These are phyloP conservation scores for Leucocoprinus birnbaumii DNA, from an alignment of 768 basidiomycete genomes.

Conservation along the genomic window DNA sequence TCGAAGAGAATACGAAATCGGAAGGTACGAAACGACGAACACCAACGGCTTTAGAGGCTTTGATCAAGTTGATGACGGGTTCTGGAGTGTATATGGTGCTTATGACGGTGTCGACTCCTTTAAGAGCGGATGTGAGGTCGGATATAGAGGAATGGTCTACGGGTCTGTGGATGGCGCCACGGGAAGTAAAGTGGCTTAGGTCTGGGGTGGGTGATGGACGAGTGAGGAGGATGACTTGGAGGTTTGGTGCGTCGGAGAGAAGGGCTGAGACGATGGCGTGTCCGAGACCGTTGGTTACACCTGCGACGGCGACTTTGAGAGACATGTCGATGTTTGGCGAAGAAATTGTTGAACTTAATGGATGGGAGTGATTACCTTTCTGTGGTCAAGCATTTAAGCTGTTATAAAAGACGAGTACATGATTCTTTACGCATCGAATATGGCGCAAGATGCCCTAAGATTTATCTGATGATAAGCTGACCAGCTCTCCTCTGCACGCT, in stretches of 20 bases:
- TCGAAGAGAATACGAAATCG: neutral
- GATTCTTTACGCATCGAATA: too few relatives aligned
- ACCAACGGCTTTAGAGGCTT: neutral
- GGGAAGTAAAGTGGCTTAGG: neutral
- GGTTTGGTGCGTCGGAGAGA: neutral
- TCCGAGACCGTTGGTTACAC: conserved; percentile 8
- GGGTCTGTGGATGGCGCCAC: neutral
- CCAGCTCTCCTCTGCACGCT: too few relatives aligned
- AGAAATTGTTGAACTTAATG: too few relatives aligned
- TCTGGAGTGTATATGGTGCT: neutral
- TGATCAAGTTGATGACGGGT: neutral
- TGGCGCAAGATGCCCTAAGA: too few relatives aligned
- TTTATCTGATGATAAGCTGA: too few relatives aligned
- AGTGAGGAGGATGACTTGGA: neutral
- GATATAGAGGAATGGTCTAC: neutral
- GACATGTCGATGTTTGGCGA: neutral
- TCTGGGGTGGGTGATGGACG: neutral
- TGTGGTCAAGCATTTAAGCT: too few relatives aligned
- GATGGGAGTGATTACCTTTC: too few relatives aligned
- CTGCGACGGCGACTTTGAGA: conserved; percentile 3
- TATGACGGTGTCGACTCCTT: neutral
- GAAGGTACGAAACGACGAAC: conserved; percentile 1
- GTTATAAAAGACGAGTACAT: too few relatives aligned
- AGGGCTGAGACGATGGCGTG: conserved; percentile 6
- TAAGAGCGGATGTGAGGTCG: neutral